Percentiles rank a stretch among this genome's conserved stretches.
phyloP scores from a whole-genome alignment of 805 yeast species.

The Lachancea meyersii region DNA sequence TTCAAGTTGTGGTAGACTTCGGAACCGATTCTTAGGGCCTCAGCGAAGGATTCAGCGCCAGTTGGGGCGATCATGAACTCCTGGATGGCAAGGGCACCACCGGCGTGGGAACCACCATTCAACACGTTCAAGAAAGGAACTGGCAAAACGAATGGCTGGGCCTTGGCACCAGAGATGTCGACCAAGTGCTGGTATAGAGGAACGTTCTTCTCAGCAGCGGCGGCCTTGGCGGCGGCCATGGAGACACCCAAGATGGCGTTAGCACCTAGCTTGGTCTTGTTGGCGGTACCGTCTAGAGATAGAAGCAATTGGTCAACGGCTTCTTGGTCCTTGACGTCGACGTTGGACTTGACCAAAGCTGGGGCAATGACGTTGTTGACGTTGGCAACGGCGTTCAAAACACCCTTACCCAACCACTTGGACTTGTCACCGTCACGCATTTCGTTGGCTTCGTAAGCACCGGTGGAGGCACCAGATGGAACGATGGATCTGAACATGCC shows the following conservation, averaged over 20 bases:
- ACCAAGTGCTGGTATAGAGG: conserved; percentile 92
- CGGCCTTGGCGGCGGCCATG: conserved; percentile 94
- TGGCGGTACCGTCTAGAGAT: conserved; percentile 90
- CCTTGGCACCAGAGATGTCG: conserved; percentile 58
- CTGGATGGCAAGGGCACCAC: conserved; percentile 98
- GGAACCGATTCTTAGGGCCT: conserved; percentile 93
- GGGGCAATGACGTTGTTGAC: conserved; percentile 95
- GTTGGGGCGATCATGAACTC: conserved; percentile 99
- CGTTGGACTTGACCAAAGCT: conserved; percentile 71
- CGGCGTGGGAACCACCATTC: conserved; percentile 99
- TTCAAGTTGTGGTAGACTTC: conserved; percentile 98
- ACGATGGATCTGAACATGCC: conserved; percentile 96
- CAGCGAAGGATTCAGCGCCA: conserved; percentile 83
- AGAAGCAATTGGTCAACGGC: conserved; percentile 81
- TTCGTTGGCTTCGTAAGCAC: conserved; percentile 97
- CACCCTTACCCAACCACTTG: conserved; percentile 99
- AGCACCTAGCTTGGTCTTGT: conserved; percentile 97
- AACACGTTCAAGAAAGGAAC: conserved; percentile 98
- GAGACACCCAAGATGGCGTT: conserved; percentile 98
- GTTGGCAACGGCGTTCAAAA: conserved; percentile 90
- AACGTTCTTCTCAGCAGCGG: conserved; percentile 90
- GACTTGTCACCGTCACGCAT: conserved; percentile 97
- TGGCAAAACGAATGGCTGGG: conserved; percentile 90
- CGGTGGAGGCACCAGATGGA: conserved; percentile 99
- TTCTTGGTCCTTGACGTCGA: conserved; percentile 82